Base-by-base conservation (phyloP, 2,329 filamentous ascomycete species). In the Ophiostoma pallidulum region DNA sequence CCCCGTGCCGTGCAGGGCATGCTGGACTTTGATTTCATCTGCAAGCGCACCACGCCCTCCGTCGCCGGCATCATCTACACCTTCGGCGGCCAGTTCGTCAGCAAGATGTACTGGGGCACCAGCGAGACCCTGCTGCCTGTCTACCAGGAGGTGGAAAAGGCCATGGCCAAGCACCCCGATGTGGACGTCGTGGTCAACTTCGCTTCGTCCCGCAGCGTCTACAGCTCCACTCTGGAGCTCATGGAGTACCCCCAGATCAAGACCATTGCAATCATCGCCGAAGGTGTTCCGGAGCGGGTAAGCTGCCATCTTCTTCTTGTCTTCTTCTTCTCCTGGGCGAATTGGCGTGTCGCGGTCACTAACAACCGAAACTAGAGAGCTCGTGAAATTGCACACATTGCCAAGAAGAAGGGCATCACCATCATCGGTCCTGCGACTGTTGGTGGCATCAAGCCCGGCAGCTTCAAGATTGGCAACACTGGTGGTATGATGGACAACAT, bases 401-500 rank as follows among this genome's bases (percentile, higher is more conserved):
- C 92, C 58, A 79, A 92, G 75, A 91, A 96, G 81, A 98, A 97
- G 84, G 91, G 91, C 55, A 85, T 98, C 66, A 96, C 90, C 70
- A 98, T 98, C 69, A 96, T 98, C 64, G 92, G 92, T 57, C 92
- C 92, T 56, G 92, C 92, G 61, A 98, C 92, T 48, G 92, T 98
- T 54, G 92, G 92, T 80, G 92, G 92, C 63, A 97, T 98, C 75
- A 98, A 97, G 82, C 92, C 92, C 54, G 92, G 92, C 69, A 87
- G 86, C 68, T 98, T 91, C 86, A 98, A 97, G 82, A 98, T 98
- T 57, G 92, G 92, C 68, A 98, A 98, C 80, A 98, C 92, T 62
- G 92, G 92, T 80, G 92, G 92, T 71, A 98, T 98, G 92, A 98
- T 98, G 92, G 92, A 98, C 80, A 98, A 98, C 81, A 98, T 98